phyloP scores from a whole-genome alignment of 345 rosid species.

The Hibiscus trionum region DNA sequence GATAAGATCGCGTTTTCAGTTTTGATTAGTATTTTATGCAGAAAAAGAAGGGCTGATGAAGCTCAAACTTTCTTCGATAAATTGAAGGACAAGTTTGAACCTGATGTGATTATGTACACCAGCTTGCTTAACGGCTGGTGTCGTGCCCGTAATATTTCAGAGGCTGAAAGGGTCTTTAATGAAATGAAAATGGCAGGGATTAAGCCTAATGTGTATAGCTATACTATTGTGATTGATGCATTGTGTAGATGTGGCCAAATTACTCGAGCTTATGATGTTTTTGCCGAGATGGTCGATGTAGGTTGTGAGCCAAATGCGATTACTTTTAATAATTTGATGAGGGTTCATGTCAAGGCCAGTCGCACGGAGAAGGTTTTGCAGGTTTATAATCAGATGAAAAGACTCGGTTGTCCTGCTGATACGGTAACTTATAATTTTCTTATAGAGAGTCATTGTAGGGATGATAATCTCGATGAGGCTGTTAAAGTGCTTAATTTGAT shows the following conservation, averaged over 20 bases:
- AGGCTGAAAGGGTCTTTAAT: conserved; percentile 67
- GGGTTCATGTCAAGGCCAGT: conserved; percentile 80
- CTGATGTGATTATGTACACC: conserved; percentile 71
- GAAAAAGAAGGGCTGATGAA: conserved; percentile 66
- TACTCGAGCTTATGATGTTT: conserved; percentile 77
- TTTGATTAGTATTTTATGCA: conserved; percentile 57
- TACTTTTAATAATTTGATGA: conserved; percentile 72
- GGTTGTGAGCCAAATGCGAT: conserved; percentile 67
- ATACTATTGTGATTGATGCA: conserved; percentile 74
- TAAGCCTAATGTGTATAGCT: conserved; percentile 76
- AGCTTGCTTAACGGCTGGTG: conserved; percentile 85
- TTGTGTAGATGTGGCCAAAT: conserved; percentile 82
- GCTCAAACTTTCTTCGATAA: conserved; percentile 75
- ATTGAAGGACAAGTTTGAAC: conserved; percentile 52
- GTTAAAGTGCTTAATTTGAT: conserved; percentile 57
- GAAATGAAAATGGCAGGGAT: conserved; percentile 74
- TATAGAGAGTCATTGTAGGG: conserved; percentile 59
- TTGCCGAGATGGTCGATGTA: conserved; percentile 77
- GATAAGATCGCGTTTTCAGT: conserved; percentile 69
- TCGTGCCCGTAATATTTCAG: conserved; percentile 54
- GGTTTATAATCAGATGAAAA: conserved; percentile 91
- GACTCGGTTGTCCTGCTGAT: conserved; percentile 51
- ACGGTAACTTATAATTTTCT: conserved; percentile 71
- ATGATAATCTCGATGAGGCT: conserved; percentile 54
- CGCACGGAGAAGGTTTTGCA: conserved; percentile 78